Evolutionary conservation across 768 basidiomycete species (phyloP).

Genomic region (Mycena rosella): DNA sequence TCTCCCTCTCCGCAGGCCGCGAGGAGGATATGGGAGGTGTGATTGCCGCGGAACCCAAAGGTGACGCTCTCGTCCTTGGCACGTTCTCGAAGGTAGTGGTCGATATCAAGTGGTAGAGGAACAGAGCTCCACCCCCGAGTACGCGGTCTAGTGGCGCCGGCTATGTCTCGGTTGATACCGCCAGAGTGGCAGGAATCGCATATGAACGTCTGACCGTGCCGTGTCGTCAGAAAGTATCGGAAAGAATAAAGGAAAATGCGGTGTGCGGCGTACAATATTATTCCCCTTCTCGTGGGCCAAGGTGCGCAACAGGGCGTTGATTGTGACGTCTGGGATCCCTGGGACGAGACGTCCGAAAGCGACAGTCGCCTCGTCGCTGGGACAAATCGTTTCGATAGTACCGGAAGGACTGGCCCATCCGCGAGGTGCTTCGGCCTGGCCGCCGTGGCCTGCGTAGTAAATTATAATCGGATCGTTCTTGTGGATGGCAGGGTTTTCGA

Average conservation of each 20-base stretch:
- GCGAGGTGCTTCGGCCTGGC: background rate
- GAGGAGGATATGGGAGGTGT: background rate
- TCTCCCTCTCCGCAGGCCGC: background rate
- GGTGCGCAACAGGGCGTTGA: slow-evolving; percentile 14
- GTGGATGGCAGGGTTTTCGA: background rate
- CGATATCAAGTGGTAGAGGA: background rate
- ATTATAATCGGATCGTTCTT: background rate
- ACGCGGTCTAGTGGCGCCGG: background rate
- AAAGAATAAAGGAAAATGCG: background rate
- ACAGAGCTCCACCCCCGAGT: background rate
- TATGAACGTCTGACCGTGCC: background rate
- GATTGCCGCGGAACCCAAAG: background rate
- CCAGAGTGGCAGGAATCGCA: background rate
- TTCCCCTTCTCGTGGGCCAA: slow-evolving; percentile 24
- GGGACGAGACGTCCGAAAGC: background rate
- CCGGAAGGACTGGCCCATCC: background rate
- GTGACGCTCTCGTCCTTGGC: background rate
- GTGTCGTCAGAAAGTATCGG: background rate
- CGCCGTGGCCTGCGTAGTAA: background rate
- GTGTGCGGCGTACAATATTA: slow-evolving; percentile 23
- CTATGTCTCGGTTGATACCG: background rate
- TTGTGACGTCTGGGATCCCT: slow-evolving; percentile 24
- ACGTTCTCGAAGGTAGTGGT: background rate
- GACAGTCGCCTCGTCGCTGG: background rate
- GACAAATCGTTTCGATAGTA: background rate